Percentiles rank a stretch among this genome's conserved stretches.
phyloP scores from a whole-genome alignment of 2,329 filamentous ascomycete genomes.

The Colletotrichum sp. region DNA sequence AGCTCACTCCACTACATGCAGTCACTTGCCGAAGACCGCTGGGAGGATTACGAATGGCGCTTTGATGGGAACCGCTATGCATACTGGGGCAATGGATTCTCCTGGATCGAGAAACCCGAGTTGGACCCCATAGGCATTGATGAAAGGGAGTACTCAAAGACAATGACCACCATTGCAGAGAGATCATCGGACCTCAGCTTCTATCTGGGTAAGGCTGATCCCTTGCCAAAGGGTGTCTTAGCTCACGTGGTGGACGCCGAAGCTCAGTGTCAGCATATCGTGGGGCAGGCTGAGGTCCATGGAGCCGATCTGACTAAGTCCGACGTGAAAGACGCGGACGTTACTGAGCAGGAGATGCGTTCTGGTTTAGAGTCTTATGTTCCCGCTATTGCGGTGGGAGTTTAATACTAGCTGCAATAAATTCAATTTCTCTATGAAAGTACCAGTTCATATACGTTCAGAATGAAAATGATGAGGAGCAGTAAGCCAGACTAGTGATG shows the following conservation, averaged over 20 bases:
- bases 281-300: background rate
- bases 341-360: background rate
- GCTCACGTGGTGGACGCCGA: background rate
- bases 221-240: background rate
- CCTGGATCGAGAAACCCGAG: background rate
- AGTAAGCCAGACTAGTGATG: fast-evolving
- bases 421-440: background rate
- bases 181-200: background rate
- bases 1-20: background rate
- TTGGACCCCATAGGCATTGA: background rate
- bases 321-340: background rate
- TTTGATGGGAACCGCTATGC: background rate
- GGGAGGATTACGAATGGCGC: background rate
- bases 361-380: background rate
- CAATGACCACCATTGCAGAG: background rate
- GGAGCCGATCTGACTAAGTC: background rate
- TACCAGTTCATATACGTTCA: fast-evolving
- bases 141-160: background rate
- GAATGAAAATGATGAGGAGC: fast-evolving
- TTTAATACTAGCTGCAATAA: background rate
- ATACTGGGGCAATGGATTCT: background rate
- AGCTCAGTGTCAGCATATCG: background rate
- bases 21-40: background rate
- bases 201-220: background rate
- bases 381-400: background rate